A percentile compares a stretch with the other conserved stretches of the same genome.
Conservation (phyloP, 139 green algal species). For the Asterochloris sp. region DNA sequence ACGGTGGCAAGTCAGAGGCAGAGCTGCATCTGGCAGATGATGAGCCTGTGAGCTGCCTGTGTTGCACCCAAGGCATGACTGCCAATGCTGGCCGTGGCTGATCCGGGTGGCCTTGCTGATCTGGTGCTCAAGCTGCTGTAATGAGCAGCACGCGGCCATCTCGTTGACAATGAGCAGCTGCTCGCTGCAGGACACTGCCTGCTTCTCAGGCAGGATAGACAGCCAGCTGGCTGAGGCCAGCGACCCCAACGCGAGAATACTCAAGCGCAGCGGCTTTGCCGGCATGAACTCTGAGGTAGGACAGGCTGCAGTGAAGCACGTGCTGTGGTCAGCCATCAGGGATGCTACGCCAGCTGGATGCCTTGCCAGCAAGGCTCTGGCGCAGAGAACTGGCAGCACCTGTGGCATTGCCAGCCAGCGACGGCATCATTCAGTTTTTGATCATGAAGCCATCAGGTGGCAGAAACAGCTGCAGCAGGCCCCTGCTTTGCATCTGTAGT, state of each 20-base stretch:
- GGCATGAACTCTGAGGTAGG: slow-evolving; percentile 36
- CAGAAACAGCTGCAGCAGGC: no score
- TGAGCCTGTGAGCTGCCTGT: background rate
- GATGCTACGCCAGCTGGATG: background rate
- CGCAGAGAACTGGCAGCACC: no score
- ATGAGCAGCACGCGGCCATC: background rate
- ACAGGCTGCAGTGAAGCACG: background rate
- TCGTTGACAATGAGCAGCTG: background rate
- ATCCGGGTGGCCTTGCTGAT: background rate
- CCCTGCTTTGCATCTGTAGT: no score
- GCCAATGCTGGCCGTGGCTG: background rate
- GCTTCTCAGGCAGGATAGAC: slow-evolving; percentile 28
- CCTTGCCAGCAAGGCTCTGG: no score
- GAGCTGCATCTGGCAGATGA: slow-evolving; percentile 19
- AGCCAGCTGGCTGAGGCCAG: slow-evolving; percentile 12
- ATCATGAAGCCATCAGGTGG: no score
- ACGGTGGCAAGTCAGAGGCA: slow-evolving; percentile 35
- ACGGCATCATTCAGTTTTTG: no score
- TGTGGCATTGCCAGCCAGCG: no score
- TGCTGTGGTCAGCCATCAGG: background rate
- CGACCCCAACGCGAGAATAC: slow-evolving; percentile 8
- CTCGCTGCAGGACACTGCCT: slow-evolving; percentile 26
- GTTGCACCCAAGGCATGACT: background rate
- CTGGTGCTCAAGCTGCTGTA: background rate
- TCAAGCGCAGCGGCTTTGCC: slow-evolving; percentile 47